These are phyloP conservation scores for Microsporum canis DNA, from an alignment of 2,329 filamentous ascomycete genomes.

Conservation along the genomic window DNA sequence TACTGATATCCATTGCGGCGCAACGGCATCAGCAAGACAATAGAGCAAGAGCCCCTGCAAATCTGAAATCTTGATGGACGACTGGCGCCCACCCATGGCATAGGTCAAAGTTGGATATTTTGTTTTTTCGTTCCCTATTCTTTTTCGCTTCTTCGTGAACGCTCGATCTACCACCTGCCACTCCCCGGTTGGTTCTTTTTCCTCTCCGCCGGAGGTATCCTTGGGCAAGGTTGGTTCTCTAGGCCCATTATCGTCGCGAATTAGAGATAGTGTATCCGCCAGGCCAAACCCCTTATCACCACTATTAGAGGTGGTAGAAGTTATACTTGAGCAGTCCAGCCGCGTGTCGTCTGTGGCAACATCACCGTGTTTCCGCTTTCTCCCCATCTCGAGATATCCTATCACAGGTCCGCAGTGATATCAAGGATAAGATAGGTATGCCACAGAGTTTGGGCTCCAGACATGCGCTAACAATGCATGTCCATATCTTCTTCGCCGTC, in stretches of 20 bases:
- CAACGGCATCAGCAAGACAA: constrained; percentile 48
- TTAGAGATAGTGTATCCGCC: constrained; percentile 23
- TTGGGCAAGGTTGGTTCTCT: background rate
- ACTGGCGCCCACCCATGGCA: constrained; percentile 43
- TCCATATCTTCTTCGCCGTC: background rate
- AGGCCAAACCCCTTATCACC: constrained; percentile 20
- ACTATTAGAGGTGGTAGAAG: background rate
- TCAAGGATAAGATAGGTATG: background rate
- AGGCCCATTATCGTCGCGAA: constrained; percentile 18
- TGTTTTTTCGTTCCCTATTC: constrained; percentile 31
- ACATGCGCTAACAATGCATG: background rate
- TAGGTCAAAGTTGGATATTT: constrained; percentile 46
- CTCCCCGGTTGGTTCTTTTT: background rate
- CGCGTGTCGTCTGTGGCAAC: background rate
- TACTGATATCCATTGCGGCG: constrained; percentile 54
- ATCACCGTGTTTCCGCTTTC: constrained; percentile 11
- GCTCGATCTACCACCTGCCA: constrained; percentile 13
- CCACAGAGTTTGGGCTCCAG: background rate
- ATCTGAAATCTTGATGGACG: constrained; percentile 46
- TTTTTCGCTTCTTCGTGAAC: constrained; percentile 23
- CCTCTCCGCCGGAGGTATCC: constrained; percentile 6
- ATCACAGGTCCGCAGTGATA: background rate
- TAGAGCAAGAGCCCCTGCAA: constrained; percentile 50
- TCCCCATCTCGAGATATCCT: constrained; percentile 8
- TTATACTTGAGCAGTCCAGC: background rate